Evolutionary conservation across 345 rosid genomes (phyloP).

Genomic region (Populus tremula): DNA sequence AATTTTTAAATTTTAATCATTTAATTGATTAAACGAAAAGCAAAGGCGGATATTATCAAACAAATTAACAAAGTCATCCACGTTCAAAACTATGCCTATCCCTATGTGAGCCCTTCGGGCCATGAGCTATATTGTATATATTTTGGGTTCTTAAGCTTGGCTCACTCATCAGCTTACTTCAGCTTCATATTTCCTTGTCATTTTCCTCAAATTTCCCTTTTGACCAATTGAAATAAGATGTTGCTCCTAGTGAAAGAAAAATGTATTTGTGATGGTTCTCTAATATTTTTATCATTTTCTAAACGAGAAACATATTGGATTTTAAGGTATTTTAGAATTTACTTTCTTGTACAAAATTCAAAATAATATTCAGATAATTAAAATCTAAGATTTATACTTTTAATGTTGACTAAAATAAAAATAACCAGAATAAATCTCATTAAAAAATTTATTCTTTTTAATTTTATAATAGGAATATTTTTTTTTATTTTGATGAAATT

Average conservation of each 20-base stretch:
- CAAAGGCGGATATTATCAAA: slow-evolving; percentile 9
- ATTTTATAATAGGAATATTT: no score
- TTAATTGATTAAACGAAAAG: slow-evolving; percentile 20
- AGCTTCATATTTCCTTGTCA: neutral
- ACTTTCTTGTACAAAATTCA: no score
- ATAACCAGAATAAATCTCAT: no score
- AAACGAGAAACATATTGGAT: neutral
- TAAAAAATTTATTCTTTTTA: no score
- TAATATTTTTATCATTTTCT: neutral
- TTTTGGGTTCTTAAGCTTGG: neutral
- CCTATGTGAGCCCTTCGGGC: neutral
- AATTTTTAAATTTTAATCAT: no score
- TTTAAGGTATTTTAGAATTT: neutral
- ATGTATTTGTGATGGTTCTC: neutral
- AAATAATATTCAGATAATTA: neutral
- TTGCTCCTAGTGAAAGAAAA: neutral
- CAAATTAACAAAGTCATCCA: neutral
- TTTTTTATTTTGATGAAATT: no score
- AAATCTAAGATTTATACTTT: no score
- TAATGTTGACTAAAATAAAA: no score
- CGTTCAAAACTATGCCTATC: neutral
- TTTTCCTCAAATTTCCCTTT: neutral
- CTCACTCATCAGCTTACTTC: no score
- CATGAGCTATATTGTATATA: neutral
- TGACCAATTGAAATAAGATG: neutral